Evolutionary conservation across 768 basidiomycete genomes (phyloP), one percentile per base, ranked within the genome.

Genomic region (Hirschioporus abietinus): DNA sequence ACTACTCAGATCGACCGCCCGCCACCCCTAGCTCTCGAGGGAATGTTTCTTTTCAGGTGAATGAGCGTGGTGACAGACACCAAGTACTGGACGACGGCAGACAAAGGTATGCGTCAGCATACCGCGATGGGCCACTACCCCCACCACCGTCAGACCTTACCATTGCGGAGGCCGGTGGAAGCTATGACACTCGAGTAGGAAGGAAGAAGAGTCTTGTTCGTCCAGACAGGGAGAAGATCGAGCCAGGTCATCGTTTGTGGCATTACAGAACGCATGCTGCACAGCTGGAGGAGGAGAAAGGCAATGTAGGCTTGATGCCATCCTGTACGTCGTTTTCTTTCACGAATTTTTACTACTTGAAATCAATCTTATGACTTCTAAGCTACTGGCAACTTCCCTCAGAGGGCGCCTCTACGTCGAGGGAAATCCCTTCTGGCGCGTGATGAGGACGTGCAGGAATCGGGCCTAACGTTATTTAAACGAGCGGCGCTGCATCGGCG

Each of bases 221-320:
- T 66, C 96, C 96, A 5, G 96, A 99, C 77, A 82, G 96, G 66
- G 96, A 97, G 81, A 94, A 96, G 82, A 93, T 98, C 71, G 95
- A 98, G 73, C 95, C 95, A 10, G 88, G 88, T 58, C 95, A 98
- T 81, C 86, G 95, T 63, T 89, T 95, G 72, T 99, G 90, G 89
- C 91, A 98, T 78, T 99, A 99, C 78, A 88, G 93, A 65, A 87
- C 83, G 66, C 95, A 92, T 77, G 93, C 93, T 23, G 90, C 90
- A 25, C 86, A 88, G 74, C 79, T 92, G 73, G 87, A 89, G 76
- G 82, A 89, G 66, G 88, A 91, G 72, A 79, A 79, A 35, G 83
- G 83, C 57, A 73, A 83, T 60, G 81, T 92, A 7, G 92, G 88
- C 62, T 84, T 95, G 15, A 81, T 88, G 75, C 91, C 95, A 27